Evolutionary conservation across 2,329 filamentous ascomycete genomes (phyloP).

Genomic region (Sporothrix phasma): DNA sequence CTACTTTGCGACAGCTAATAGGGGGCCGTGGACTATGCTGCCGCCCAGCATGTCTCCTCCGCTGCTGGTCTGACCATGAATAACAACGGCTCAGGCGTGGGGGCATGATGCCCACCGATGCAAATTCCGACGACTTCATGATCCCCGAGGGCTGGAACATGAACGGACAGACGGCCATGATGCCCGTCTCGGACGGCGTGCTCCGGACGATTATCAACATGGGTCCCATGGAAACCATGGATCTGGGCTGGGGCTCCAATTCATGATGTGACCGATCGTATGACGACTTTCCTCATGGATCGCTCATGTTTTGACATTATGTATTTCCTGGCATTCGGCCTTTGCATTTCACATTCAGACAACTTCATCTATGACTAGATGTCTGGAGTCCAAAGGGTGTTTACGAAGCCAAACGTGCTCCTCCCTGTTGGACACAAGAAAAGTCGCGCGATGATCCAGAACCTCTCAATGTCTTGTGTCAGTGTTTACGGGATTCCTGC

Average conservation of each 20-base stretch:
- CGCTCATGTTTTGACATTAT: neutral
- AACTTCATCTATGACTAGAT: neutral
- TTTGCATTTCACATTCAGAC: neutral
- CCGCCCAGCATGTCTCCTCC: conserved; percentile 21
- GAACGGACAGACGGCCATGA: conserved; percentile 37
- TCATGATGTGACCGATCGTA: neutral
- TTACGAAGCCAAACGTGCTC: neutral
- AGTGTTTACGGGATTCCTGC: too few species aligned
- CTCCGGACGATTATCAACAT: conserved; percentile 48
- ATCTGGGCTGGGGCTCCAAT: conserved; percentile 36
- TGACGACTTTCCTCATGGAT: neutral
- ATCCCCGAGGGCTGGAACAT: conserved; percentile 37
- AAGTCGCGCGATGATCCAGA: neutral
- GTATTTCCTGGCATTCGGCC: too few species aligned
- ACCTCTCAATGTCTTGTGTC: neutral
- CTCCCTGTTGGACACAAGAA: neutral
- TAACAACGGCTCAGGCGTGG: neutral
- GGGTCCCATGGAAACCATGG: conserved; percentile 52
- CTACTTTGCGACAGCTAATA: conserved; percentile 30
- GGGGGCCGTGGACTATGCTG: conserved; percentile 2
- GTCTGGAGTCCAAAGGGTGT: neutral
- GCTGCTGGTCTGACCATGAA: neutral
- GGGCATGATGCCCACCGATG: conserved; percentile 23
- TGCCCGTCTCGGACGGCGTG: conserved; percentile 47
- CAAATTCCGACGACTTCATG: conserved; percentile 29